Percentiles rank a stretch among this genome's conserved stretches.
These are phyloP conservation scores for Xylaria flabelliformis DNA, from an alignment of 495 filamentous ascomycete genomes.

Conservation along the genomic window DNA sequence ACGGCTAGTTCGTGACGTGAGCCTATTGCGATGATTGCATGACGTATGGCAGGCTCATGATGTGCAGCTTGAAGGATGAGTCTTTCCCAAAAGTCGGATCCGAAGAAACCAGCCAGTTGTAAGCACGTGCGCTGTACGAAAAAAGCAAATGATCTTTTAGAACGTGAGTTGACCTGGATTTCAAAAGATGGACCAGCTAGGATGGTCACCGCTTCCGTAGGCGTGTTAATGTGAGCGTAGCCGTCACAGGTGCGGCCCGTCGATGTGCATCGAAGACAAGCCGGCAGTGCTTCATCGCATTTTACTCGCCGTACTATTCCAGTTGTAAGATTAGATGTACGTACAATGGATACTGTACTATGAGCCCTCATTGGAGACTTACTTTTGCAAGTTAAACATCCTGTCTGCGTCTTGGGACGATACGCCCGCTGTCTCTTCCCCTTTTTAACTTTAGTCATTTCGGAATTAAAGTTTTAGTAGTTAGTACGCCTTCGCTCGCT, in stretches of 20 bases:
- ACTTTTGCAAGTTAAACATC: constrained; percentile 22
- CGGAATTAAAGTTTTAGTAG: neutral
- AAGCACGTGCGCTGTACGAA: constrained; percentile 11
- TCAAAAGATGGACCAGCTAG: constrained; percentile 22
- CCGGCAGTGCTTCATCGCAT: constrained; percentile 51
- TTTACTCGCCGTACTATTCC: constrained; percentile 38
- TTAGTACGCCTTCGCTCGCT: neutral
- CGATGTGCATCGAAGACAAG: constrained; percentile 49
- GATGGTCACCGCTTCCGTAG: constrained; percentile 20
- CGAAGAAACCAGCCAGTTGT: constrained; percentile 21
- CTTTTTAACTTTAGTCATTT: constrained; percentile 20
- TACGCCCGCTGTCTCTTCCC: constrained; percentile 21
- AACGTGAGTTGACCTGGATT: neutral
- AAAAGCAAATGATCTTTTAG: constrained; percentile 12
- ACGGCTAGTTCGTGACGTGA: constrained; percentile 29
- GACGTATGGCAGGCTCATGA: constrained; percentile 47
- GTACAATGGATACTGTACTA: neutral
- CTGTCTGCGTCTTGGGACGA: constrained; percentile 10
- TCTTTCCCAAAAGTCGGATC: constrained; percentile 45
- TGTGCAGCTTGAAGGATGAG: constrained; percentile 41
- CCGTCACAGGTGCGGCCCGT: constrained; percentile 53
- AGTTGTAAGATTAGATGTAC: neutral
- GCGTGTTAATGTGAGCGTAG: constrained; percentile 37
- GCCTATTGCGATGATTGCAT: constrained; percentile 49
- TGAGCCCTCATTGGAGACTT: neutral